phyloP scores from a whole-genome alignment of 192 early-diverging fungal genomes.

The Entomortierella parvispora region DNA sequence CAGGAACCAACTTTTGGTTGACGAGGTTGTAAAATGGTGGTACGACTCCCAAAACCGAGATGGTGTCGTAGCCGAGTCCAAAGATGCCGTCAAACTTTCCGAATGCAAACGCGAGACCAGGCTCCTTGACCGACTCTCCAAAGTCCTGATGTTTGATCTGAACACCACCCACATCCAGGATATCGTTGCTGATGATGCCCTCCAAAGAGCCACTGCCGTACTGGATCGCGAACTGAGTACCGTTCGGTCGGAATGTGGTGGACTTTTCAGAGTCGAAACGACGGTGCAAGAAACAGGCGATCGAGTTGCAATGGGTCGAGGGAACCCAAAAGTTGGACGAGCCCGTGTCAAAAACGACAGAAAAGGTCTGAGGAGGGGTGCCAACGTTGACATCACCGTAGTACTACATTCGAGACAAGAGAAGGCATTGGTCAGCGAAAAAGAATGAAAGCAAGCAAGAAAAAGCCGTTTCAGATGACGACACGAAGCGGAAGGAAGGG shows the following conservation, averaged over 20 bases:
- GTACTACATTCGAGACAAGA: too few relatives aligned
- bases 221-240: slow-evolving; percentile 93
- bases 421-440: too few relatives aligned
- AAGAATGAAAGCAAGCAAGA: background rate
- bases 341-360: slow-evolving; percentile 94
- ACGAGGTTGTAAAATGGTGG: slow-evolving; percentile 97
- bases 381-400: slow-evolving; percentile 91
- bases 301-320: slow-evolving; percentile 90
- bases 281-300: slow-evolving; percentile 95
- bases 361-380: slow-evolving; percentile 91
- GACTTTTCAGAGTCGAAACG: slow-evolving; percentile 89
- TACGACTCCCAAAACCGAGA: slow-evolving; percentile 87
- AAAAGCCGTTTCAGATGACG: too few relatives aligned
- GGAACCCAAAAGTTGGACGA: slow-evolving; percentile 98
- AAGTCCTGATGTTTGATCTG: slow-evolving; percentile 81
- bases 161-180: slow-evolving; percentile 73
- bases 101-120: slow-evolving; percentile 93
- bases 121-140: slow-evolving; percentile 97
- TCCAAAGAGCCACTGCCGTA: slow-evolving; percentile 95
- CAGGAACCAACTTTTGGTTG: slow-evolving; percentile 79
- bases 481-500: background rate
- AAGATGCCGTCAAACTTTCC: slow-evolving; percentile 98
- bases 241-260: slow-evolving; percentile 84
- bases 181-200: slow-evolving; percentile 87
- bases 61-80: slow-evolving; percentile 89